Conservation (phyloP, 495 filamentous ascomycete species). For the Trichoderma virens region DNA sequence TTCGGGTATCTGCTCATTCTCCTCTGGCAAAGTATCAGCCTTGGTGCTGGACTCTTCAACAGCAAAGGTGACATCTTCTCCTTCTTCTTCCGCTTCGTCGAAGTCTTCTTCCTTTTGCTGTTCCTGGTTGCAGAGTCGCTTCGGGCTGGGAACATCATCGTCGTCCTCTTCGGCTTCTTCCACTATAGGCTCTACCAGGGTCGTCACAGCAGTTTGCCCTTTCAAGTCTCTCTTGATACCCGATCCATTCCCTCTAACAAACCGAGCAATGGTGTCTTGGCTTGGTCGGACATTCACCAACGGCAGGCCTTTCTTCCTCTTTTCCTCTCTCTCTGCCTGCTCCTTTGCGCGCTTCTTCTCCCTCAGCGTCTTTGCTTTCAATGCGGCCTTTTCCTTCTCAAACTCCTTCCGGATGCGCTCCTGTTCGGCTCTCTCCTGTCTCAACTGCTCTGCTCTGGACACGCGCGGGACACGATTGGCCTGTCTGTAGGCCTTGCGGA, state of each 20-base stretch:
- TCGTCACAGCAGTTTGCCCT: neutral
- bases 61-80: neutral
- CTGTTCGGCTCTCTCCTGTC: conserved; percentile 34
- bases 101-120: neutral
- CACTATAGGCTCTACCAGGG: neutral
- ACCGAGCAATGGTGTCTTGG: conserved; percentile 36
- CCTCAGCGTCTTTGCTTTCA: conserved; percentile 27
- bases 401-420: conserved; percentile 36
- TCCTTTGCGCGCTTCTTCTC: conserved; percentile 40
- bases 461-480: conserved; percentile 26
- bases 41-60: neutral
- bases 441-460: conserved; percentile 33
- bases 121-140: neutral
- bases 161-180: conserved; percentile 14
- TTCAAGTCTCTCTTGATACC: conserved; percentile 18
- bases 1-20: conserved; percentile 11
- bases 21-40: neutral
- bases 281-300: conserved; percentile 33
- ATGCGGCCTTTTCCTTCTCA: conserved; percentile 34
- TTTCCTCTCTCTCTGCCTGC: conserved; percentile 25
- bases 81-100: neutral
- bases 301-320: conserved; percentile 33
- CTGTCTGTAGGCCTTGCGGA: conserved; percentile 30
- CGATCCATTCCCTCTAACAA: conserved; percentile 26
- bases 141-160: neutral